Evolutionary conservation across 257 asterid species (phyloP).

Genomic region (Marsdenia floribunda): DNA sequence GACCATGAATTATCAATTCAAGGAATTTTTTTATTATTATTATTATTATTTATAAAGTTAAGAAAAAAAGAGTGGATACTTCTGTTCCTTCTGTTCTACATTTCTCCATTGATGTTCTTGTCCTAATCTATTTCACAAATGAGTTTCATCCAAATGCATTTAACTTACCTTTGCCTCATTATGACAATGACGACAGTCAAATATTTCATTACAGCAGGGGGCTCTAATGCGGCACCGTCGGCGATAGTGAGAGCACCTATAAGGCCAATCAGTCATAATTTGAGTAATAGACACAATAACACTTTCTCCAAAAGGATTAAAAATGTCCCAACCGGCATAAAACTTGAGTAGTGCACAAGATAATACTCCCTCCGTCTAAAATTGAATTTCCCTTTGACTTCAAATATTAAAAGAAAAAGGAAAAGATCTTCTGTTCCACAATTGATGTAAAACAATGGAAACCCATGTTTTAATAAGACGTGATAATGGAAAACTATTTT

Average conservation of each 20-base stretch:
- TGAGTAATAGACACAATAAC: neutral
- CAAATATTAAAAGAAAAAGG: too few relatives aligned
- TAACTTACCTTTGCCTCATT: constrained; percentile 70
- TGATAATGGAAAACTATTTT: neutral
- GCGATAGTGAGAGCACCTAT: constrained; percentile 78
- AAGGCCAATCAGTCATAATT: constrained; percentile 11
- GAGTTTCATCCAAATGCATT: neutral
- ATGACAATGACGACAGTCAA: constrained; percentile 89
- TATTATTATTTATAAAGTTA: too few relatives aligned
- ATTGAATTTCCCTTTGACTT: neutral
- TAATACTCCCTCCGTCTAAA: neutral
- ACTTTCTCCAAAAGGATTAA: neutral
- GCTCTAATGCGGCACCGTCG: constrained; percentile 81
- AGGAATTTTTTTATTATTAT: too few relatives aligned
- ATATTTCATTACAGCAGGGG: constrained; percentile 80
- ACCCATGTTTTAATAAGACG: neutral
- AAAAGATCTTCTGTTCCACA: too few relatives aligned
- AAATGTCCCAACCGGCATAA: neutral
- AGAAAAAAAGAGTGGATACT: neutral
- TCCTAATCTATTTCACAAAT: neutral
- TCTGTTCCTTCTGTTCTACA: neutral
- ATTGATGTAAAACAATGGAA: neutral
- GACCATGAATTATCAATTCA: neutral
- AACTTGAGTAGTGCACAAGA: neutral
- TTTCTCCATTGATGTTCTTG: neutral